These are phyloP conservation scores for Sporothrix dimorphospora DNA, from an alignment of 2,329 filamentous ascomycete genomes.

Conservation along the genomic window DNA sequence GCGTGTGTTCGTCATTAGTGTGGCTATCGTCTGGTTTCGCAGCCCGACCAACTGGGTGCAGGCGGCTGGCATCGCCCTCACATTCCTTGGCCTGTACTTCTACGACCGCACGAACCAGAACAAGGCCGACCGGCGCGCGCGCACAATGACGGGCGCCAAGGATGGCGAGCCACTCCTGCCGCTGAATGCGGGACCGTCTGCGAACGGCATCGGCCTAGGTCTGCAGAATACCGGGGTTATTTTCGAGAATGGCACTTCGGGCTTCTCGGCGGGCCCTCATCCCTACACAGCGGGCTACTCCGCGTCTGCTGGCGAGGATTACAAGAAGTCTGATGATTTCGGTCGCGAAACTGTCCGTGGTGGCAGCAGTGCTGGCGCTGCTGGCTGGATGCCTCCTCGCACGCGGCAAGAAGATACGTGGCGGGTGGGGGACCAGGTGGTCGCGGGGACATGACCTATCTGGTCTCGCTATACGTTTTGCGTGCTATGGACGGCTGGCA, in stretches of 20 bases:
- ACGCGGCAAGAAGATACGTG: slow-evolving; percentile 88
- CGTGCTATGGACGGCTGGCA: neutral
- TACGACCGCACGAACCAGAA: slow-evolving; percentile 93
- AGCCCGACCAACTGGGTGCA: slow-evolving; percentile 84
- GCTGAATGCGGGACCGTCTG: slow-evolving; percentile 47
- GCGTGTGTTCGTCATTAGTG: slow-evolving; percentile 92
- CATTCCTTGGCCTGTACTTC: slow-evolving; percentile 89
- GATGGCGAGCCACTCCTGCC: slow-evolving; percentile 65
- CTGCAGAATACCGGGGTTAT: slow-evolving; percentile 44
- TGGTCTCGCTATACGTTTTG: neutral
- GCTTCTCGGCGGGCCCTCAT: slow-evolving; percentile 40
- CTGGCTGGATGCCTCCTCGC: slow-evolving; percentile 73
- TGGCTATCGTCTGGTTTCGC: slow-evolving; percentile 95
- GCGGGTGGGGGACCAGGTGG: slow-evolving; percentile 49
- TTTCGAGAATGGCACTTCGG: slow-evolving; percentile 44
- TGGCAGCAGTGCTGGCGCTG: slow-evolving; percentile 45
- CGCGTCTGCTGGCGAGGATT: slow-evolving; percentile 49
- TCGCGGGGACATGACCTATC: slow-evolving; percentile 30
- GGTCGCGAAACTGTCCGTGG: slow-evolving; percentile 46
- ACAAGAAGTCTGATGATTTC: slow-evolving; percentile 60
- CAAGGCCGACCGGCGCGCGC: slow-evolving; percentile 81
- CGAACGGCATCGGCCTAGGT: slow-evolving; percentile 23
- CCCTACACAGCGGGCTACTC: slow-evolving; percentile 53
- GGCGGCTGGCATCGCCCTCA: slow-evolving; percentile 81
- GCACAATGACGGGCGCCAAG: slow-evolving; percentile 59